Conservation (phyloP, 805 yeast genomes). For the Wickerhamomyces ciferrii region DNA sequence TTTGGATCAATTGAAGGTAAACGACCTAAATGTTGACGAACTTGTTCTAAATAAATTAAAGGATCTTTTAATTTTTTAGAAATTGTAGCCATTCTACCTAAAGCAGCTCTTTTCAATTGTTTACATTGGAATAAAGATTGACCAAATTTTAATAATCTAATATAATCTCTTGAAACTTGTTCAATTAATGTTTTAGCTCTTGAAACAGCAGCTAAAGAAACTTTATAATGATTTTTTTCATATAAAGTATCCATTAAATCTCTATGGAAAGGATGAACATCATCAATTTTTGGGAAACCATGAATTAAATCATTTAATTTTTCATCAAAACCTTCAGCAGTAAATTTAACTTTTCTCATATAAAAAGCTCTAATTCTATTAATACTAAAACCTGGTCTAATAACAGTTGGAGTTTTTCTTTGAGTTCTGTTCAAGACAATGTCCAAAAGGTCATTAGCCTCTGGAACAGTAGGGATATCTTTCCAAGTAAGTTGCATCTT, state of each 20-base stretch:
- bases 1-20: conserved; percentile 97
- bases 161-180: conserved; percentile 94
- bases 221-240: conserved; percentile 97
- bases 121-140: conserved; percentile 98
- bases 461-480: conserved; percentile 94
- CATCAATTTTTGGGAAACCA: conserved; percentile 95
- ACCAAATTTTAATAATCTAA: conserved; percentile 90
- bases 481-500: conserved; percentile 97
- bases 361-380: conserved; percentile 95
- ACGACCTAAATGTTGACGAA: conserved; percentile 98
- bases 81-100: conserved; percentile 99
- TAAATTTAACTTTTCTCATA: conserved; percentile 96
- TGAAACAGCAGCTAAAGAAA: conserved; percentile 90
- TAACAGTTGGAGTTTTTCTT: conserved; percentile 98
- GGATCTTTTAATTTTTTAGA: conserved; percentile 95
- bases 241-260: conserved; percentile 97
- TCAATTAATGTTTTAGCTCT: conserved; percentile 92
- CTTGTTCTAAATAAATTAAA: conserved; percentile 90
- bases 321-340: conserved; percentile 94
- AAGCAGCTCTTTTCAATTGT: conserved; percentile 96
- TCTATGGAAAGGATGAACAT: conserved; percentile 97
- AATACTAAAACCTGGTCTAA: conserved; percentile 93
- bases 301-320: conserved; percentile 80
- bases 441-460: conserved; percentile 89
- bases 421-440: conserved; percentile 96